These are phyloP conservation scores for Torrubiella hemipterigena DNA, from an alignment of 2,329 filamentous ascomycete genomes.

Conservation along the genomic window DNA sequence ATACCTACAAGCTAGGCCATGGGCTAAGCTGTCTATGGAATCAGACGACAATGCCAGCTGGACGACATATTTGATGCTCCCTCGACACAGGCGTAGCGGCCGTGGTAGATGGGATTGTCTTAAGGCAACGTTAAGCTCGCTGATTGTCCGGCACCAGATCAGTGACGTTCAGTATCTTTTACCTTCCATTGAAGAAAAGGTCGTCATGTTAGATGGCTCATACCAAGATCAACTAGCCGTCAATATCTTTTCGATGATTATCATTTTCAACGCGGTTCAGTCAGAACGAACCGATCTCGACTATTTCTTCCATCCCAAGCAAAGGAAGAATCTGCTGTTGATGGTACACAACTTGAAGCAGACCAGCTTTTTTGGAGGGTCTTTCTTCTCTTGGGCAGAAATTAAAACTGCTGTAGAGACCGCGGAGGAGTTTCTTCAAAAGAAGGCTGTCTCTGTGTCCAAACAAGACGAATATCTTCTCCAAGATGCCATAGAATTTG, in stretches of 20 bases:
- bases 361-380: conserved; percentile 74
- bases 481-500: conserved; percentile 51
- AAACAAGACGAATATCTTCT: conserved; percentile 50
- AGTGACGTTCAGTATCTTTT: conserved; percentile 59
- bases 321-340: conserved; percentile 51
- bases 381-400: conserved; percentile 56
- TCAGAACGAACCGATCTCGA: conserved; percentile 75
- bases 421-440: conserved; percentile 54
- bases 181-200: conserved; percentile 59
- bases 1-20: conserved; percentile 68
- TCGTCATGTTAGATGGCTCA: conserved; percentile 66
- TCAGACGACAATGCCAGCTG: conserved; percentile 55
- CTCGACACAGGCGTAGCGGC: conserved; percentile 35
- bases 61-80: conserved; percentile 58
- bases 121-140: conserved; percentile 55
- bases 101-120: conserved; percentile 52
- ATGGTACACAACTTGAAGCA: conserved; percentile 71
- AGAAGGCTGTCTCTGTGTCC: conserved; percentile 46
- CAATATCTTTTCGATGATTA: conserved; percentile 74
- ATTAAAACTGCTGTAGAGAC: conserved; percentile 53
- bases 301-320: conserved; percentile 77
- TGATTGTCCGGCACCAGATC: conserved; percentile 71
- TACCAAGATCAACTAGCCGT: conserved; percentile 74
- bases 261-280: conserved; percentile 78
- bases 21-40: conserved; percentile 49